These are phyloP conservation scores for Cryphonectria radicalis DNA, from an alignment of 2,329 filamentous ascomycete species.

Conservation along the genomic window DNA sequence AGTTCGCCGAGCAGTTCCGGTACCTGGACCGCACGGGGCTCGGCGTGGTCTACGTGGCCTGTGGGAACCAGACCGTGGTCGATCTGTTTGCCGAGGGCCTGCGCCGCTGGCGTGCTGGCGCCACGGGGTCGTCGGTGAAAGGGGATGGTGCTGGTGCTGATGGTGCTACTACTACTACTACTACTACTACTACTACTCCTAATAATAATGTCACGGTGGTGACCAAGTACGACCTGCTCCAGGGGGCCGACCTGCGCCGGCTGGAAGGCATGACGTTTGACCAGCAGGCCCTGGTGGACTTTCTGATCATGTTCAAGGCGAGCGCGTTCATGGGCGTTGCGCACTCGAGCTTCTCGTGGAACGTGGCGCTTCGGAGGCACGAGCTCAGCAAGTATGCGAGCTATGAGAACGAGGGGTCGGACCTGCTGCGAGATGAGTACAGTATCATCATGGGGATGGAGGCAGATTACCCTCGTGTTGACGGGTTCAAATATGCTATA, in stretches of 20 bases:
- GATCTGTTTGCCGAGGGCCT: constrained; percentile 34
- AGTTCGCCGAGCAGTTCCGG: constrained; percentile 38
- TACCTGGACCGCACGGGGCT: constrained; percentile 35
- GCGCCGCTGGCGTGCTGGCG: constrained; percentile 16
- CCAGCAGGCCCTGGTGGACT: constrained; percentile 41
- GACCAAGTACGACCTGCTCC: constrained; percentile 39
- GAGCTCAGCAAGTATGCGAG: constrained; percentile 37
- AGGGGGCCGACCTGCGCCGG: constrained; percentile 28
- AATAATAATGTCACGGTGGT: constrained; percentile 35
- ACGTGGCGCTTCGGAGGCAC: constrained; percentile 39
- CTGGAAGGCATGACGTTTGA: constrained; percentile 38
- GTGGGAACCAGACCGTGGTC: constrained; percentile 37
- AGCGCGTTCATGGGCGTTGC: constrained; percentile 42
- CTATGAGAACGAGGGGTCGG: constrained; percentile 38
- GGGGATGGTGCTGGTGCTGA: background rate
- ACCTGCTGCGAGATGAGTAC: constrained; percentile 39
- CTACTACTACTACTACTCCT: no score
- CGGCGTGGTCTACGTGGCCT: constrained; percentile 38
- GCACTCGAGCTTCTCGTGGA: constrained; percentile 41
- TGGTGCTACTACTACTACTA: background rate
- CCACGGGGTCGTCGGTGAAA: background rate
- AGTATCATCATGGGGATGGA: constrained; percentile 40
- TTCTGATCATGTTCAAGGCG: constrained; percentile 40
- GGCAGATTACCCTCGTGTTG: constrained; percentile 38
- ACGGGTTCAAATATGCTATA: constrained; percentile 37